Percentiles rank a stretch among this genome's conserved stretches.
Conservation (phyloP, 352 stramenopile species). For the Phytopythium ostracodes region DNA sequence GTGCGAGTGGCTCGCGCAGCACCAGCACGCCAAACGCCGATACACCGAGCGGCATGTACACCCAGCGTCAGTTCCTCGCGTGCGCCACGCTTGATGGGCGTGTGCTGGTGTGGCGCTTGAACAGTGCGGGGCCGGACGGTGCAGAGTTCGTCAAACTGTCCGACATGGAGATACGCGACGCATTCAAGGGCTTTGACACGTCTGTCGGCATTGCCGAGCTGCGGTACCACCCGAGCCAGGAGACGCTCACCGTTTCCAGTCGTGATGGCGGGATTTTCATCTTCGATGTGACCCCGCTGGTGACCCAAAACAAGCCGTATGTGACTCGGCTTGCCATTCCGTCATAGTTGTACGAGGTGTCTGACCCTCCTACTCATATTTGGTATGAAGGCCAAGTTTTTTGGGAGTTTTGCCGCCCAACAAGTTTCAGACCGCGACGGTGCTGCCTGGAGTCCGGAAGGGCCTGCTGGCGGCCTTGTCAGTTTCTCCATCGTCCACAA, state of each 20-base stretch:
- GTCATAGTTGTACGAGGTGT: no score
- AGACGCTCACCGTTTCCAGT: conserved; percentile 42
- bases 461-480: conserved; percentile 43
- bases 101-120: conserved; percentile 53
- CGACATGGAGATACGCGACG: conserved; percentile 58
- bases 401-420: conserved; percentile 41
- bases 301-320: conserved; percentile 51
- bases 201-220: conserved; percentile 57
- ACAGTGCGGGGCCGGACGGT: conserved; percentile 20
- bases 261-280: conserved; percentile 72
- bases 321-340: conserved; percentile 6
- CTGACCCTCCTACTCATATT: no score
- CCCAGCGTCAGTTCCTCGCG: conserved; percentile 41
- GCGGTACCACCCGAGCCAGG: conserved; percentile 56
- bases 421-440: conserved; percentile 41
- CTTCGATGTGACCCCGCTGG: conserved; percentile 50
- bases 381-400: conserved; percentile 21
- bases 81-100: conserved; percentile 53
- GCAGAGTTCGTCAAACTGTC: conserved; percentile 52
- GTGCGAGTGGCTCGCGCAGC: conserved; percentile 20
- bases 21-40: conserved; percentile 12
- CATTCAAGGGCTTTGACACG: conserved; percentile 49
- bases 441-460: conserved; percentile 42
- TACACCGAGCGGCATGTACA: conserved; percentile 20
- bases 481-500: conserved; percentile 28